Conservation (phyloP, 495 filamentous ascomycete species). For the Jackrogersella multiformis region DNA sequence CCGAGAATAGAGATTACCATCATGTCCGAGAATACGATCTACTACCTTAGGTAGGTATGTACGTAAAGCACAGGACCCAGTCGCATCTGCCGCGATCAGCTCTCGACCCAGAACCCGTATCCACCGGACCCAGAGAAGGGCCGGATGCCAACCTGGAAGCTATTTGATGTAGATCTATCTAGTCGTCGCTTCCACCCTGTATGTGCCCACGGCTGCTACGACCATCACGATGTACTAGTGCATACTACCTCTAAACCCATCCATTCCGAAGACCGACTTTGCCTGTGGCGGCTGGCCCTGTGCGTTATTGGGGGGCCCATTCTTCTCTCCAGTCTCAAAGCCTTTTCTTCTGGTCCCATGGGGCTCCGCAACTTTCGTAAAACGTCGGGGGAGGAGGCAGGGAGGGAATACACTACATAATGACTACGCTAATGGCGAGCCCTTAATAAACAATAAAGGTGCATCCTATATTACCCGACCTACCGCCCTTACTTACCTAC, state of each 20-base stretch:
- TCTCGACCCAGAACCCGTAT: constrained; percentile 1
- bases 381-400: neutral
- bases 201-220: neutral
- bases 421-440: neutral
- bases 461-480: neutral
- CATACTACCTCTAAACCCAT: neutral
- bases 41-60: neutral
- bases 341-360: constrained; percentile 20
- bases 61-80: neutral
- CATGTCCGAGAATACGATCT: too few relatives aligned
- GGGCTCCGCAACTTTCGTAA: constrained; percentile 19
- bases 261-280: constrained; percentile 3
- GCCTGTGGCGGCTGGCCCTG: neutral
- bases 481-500: neutral
- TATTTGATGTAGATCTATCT: neutral
- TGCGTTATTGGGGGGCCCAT: neutral
- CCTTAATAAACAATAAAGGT: neutral
- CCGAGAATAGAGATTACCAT: neutral
- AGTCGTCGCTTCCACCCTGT: neutral
- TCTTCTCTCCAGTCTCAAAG: too few relatives aligned
- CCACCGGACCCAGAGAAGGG: constrained; percentile 11
- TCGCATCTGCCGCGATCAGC: constrained; percentile 4
- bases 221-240: neutral
- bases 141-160: constrained; percentile 1
- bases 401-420: neutral